Base-by-base conservation (phyloP, 1,139 yeast genomes). In the Lodderomyces jiufengensis region DNA sequence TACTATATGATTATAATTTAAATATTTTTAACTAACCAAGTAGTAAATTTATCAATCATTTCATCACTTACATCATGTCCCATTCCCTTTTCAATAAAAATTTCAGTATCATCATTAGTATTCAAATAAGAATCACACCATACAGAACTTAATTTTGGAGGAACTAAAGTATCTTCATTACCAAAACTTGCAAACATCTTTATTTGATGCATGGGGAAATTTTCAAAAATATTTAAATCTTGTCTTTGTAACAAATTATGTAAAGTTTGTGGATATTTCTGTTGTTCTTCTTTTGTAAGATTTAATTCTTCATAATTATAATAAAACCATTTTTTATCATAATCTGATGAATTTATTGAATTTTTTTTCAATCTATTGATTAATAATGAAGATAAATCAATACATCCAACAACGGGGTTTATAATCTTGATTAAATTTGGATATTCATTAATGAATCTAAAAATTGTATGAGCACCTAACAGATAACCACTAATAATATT, bases 391-490 rank as follows among this genome's bases (percentile, higher is more conserved):
- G 73, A 51, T 41, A 73, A 51, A 37, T 73, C 76, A 31, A 61
- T 55, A 35, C 67, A 61, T 1, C 78, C 80, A 34, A 75, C 59
- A 16, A 73, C 65, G 1, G 80, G 79, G 31, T 67, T 65, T 29
- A 70, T 56, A 12, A 61, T 61, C 11, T 59, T 55, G 3, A 70
- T 68, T 26, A 54, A 43, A 3, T 61, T 55, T 1, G 78, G 77
- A 42, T 58, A 59, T 42, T 53, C 50, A 29, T 49, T 50, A 5
- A 71, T 78, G 35, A 70, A 66, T 35, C 80, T 56, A 54, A 77
- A 73, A 18, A 71, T 61, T 9, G 71, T 59, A 52, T 80, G 84
- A 0, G 77, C 87, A 2, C 87, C 86, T 43, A 78, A 60, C 0
- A 85, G 78, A 34, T 66, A 66, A 3, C 87, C 87, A 23, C 70